phyloP scores from a whole-genome alignment of 768 basidiomycete species.

The Harrya chromipes region DNA sequence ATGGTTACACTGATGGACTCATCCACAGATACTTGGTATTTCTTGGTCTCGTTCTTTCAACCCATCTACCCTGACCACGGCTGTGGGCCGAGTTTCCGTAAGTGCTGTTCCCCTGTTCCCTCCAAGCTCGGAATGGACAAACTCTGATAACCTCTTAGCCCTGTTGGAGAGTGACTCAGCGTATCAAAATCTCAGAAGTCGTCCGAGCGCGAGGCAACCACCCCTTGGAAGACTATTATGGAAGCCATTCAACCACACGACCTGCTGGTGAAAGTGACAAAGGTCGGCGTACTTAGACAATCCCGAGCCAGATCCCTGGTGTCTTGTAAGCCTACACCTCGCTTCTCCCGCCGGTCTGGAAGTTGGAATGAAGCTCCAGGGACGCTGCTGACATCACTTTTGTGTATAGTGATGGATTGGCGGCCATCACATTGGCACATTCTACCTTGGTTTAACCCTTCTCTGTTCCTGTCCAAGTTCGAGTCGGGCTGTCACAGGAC shows the following conservation, averaged over 20 bases:
- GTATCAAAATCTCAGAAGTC: constrained; percentile 9
- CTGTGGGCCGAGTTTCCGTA: neutral
- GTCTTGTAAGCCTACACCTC: constrained; percentile 9
- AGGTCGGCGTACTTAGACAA: constrained; percentile 9
- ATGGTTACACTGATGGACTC: constrained; percentile 27
- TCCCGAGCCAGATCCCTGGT: constrained; percentile 20
- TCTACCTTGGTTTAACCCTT: constrained; percentile 23
- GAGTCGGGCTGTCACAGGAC: constrained; percentile 8
- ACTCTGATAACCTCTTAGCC: neutral
- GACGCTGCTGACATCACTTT: constrained; percentile 21
- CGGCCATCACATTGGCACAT: constrained; percentile 19
- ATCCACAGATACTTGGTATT: constrained; percentile 5
- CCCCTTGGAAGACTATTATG: constrained; percentile 24
- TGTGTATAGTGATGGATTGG: constrained; percentile 16
- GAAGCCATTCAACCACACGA: constrained; percentile 16
- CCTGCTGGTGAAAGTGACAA: constrained; percentile 15
- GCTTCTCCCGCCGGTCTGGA: constrained; percentile 28
- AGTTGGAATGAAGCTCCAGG: constrained; percentile 19
- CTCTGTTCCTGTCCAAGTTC: constrained; percentile 12
- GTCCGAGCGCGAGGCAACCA: constrained; percentile 16
- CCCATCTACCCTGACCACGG: neutral
- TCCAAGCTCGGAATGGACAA: neutral
- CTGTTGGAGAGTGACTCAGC: neutral
- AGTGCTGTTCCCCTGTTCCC: neutral
- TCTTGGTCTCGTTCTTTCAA: constrained; percentile 3